Conservation (phyloP, 306 rosid species). For the Datisca glomerata region DNA sequence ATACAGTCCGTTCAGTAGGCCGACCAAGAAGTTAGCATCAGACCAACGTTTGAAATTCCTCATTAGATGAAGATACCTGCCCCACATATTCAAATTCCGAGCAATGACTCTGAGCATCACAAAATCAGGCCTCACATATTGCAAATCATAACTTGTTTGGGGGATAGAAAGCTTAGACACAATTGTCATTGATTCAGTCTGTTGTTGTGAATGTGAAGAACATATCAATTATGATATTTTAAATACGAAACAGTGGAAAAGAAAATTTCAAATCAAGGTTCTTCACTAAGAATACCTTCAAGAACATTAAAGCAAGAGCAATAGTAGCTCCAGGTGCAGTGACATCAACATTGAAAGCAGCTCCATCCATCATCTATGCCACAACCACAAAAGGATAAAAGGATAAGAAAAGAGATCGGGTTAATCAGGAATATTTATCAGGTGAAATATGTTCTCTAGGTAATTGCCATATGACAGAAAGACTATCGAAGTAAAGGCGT, state of each 20-base stretch:
- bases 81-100: slow-evolving; percentile 92
- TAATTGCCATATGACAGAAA: too few species aligned
- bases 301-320: slow-evolving; percentile 88
- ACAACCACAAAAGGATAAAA: slow-evolving; percentile 10
- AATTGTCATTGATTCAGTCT: slow-evolving; percentile 87
- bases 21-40: too few species aligned
- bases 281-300: slow-evolving; percentile 40
- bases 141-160: slow-evolving; percentile 69
- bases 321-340: slow-evolving; percentile 94
- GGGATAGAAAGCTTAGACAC: slow-evolving; percentile 83
- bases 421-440: too few species aligned
- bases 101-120: slow-evolving; percentile 95
- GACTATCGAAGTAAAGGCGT: too few species aligned
- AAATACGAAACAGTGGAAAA: too few species aligned
- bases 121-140: slow-evolving; percentile 96
- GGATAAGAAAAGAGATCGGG: slow-evolving; percentile 7
- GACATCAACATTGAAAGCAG: slow-evolving; percentile 74
- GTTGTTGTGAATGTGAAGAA: slow-evolving; percentile 7
- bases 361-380: slow-evolving; percentile 83
- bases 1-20: slow-evolving; percentile 9
- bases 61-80: slow-evolving; percentile 46
- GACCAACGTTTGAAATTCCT: slow-evolving; percentile 9
- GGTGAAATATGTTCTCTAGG: too few species aligned
- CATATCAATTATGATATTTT: too few species aligned
- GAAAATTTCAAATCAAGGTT: slow-evolving; percentile 13